phyloP scores from a whole-genome alignment of 495 filamentous ascomycete species.

The Stereocaulon alpinum region DNA sequence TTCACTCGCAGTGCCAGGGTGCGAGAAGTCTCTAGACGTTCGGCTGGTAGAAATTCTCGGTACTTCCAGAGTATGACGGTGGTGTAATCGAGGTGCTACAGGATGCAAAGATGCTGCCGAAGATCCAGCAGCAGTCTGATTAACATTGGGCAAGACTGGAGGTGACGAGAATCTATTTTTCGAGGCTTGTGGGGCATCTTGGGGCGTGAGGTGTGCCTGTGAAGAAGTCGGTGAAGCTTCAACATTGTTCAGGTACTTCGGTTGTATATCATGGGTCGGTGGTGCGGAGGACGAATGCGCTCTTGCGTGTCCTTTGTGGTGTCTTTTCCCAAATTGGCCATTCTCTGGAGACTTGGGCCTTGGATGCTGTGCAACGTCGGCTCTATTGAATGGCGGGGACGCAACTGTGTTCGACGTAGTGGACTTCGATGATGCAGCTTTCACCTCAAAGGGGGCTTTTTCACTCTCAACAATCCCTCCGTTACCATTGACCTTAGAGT shows the following conservation, averaged over 20 bases:
- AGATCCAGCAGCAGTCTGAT: slow-evolving; percentile 32
- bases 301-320: slow-evolving; percentile 20
- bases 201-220: slow-evolving; percentile 22
- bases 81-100: slow-evolving; percentile 45
- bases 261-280: slow-evolving; percentile 13
- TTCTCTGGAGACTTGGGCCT: slow-evolving; percentile 14
- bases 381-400: slow-evolving; percentile 19
- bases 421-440: slow-evolving; percentile 27
- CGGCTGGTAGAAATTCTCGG: slow-evolving; percentile 47
- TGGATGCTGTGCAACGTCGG: slow-evolving; percentile 1
- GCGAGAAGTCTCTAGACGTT: slow-evolving; percentile 42
- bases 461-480: slow-evolving; percentile 33
- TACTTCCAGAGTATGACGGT: slow-evolving; percentile 87
- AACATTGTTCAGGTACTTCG: slow-evolving; percentile 5
- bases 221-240: slow-evolving; percentile 28
- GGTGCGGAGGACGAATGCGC: slow-evolving; percentile 23
- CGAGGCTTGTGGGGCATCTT: slow-evolving; percentile 32
- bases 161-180: slow-evolving; percentile 61
- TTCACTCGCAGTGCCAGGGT: slow-evolving; percentile 48
- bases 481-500: slow-evolving; percentile 38
- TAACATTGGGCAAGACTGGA: slow-evolving; percentile 43
- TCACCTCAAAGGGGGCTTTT: slow-evolving; percentile 23
- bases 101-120: slow-evolving; percentile 38
- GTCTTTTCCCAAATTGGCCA: slow-evolving; percentile 11
- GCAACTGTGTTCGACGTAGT: slow-evolving; percentile 13